A percentile compares a stretch with the other conserved stretches of the same genome.
phyloP scores from a whole-genome alignment of 2,329 filamentous ascomycete genomes.

The Zopfia rhizophila region DNA sequence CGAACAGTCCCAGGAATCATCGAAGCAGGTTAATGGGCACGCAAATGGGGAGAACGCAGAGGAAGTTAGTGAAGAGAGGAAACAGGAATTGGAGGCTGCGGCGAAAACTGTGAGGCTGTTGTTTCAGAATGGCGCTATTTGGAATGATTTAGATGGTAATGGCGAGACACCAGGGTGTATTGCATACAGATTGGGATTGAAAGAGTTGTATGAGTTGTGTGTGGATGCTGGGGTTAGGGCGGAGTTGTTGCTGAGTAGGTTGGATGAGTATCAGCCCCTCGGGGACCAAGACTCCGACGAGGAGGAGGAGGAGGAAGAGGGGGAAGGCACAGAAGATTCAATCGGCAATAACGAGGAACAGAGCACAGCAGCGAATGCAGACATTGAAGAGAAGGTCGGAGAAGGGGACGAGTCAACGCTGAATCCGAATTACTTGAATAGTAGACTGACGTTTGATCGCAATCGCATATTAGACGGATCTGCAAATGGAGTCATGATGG shows the following conservation, averaged over 20 bases:
- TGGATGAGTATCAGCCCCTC: slow-evolving; percentile 84
- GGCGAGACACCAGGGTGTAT: slow-evolving; percentile 93
- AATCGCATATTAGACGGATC: slow-evolving; percentile 59
- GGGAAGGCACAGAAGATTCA: slow-evolving; percentile 22
- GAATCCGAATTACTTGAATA: slow-evolving; percentile 61
- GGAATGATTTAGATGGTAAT: slow-evolving; percentile 91
- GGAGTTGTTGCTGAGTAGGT: slow-evolving; percentile 82
- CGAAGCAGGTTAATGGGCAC: slow-evolving; percentile 42
- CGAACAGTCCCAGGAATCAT: slow-evolving; percentile 42
- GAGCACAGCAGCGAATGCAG: slow-evolving; percentile 31
- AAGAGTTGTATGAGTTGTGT: slow-evolving; percentile 79
- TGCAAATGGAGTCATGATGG: slow-evolving; percentile 65
- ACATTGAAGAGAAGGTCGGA: slow-evolving; percentile 38
- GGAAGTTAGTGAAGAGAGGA: slow-evolving; percentile 42
- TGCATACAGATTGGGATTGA: slow-evolving; percentile 74
- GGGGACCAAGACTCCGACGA: slow-evolving; percentile 65
- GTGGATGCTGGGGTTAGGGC: slow-evolving; percentile 91
- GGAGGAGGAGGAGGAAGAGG: slow-evolving; percentile 57
- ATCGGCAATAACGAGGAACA: slow-evolving; percentile 25
- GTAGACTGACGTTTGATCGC: slow-evolving; percentile 59
- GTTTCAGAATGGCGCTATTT: slow-evolving; percentile 89
- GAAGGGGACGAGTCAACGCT: slow-evolving; percentile 48
- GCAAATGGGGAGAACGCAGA: slow-evolving; percentile 30
- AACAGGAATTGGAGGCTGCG: slow-evolving; percentile 62
- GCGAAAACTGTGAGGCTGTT: slow-evolving; percentile 77